Conservation (phyloP, 108 stramenopile species). For the Phaeodactylum tricornutum region DNA sequence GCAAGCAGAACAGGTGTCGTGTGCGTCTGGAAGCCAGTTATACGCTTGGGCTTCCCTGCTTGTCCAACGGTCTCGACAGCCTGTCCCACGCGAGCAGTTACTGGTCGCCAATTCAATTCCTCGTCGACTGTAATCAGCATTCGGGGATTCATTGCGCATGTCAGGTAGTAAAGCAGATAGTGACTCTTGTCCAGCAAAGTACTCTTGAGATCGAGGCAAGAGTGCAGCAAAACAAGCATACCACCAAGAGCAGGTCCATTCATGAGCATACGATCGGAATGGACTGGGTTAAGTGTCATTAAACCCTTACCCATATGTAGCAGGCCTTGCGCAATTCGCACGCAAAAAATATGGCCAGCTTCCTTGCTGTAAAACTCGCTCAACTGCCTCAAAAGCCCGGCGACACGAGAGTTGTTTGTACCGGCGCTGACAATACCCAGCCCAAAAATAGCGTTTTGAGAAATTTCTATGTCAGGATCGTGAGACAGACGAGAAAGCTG, state of each 20-base stretch:
- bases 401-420: conserved; percentile 98
- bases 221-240: conserved; percentile 83
- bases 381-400: conserved; percentile 92
- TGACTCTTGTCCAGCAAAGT: conserved; percentile 96
- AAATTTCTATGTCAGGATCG: conserved; percentile 90
- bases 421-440: conserved; percentile 96
- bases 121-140: conserved; percentile 97
- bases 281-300: conserved; percentile 89
- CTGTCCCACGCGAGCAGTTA: conserved; percentile 97
- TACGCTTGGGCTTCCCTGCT: conserved; percentile 99
- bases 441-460: conserved; percentile 91
- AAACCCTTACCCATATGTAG: conserved; percentile 99
- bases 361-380: conserved; percentile 97
- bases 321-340: conserved; percentile 97
- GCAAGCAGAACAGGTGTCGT: conserved; percentile 95
- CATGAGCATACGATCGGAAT: conserved; percentile 94
- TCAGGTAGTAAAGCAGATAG: conserved; percentile 92
- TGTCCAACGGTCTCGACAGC: conserved; percentile 99
- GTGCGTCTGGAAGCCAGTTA: conserved; percentile 99
- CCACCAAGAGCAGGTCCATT: conserved; percentile 85
- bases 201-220: conserved; percentile 86
- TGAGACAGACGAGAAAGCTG: conserved; percentile 95
- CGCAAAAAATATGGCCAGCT: conserved; percentile 92
- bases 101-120: conserved; percentile 71
- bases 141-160: conserved; percentile 94